Evolutionary conservation across 2,329 filamentous ascomycete genomes (phyloP).

Genomic region (Neonectria faginata): DNA sequence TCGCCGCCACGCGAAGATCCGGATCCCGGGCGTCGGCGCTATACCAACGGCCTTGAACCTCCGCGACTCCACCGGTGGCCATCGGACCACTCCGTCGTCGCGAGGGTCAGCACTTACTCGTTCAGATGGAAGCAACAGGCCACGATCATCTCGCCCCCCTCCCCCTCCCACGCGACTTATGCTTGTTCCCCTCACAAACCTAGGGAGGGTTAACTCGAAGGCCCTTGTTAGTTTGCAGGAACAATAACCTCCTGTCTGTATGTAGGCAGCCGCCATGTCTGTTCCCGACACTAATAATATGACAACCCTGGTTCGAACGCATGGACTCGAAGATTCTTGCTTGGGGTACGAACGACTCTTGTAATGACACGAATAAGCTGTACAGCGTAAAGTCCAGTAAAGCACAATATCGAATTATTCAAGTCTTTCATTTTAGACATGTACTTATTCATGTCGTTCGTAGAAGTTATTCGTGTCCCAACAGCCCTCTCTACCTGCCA

Average conservation of each 20-base stretch:
- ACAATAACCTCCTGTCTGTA: background rate
- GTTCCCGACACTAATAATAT: background rate
- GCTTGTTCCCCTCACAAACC: background rate
- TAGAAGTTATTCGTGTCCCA: no score
- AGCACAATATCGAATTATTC: no score
- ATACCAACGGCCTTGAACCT: constrained; percentile 22
- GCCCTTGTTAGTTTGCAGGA: background rate
- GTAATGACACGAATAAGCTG: no score
- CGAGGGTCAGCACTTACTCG: background rate
- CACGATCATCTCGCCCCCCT: background rate
- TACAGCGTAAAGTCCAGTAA: no score
- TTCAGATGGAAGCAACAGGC: constrained; percentile 4
- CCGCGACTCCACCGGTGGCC: constrained; percentile 11
- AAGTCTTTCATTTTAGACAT: no score
- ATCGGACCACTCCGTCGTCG: constrained; percentile 12
- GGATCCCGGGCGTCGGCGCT: constrained; percentile 9
- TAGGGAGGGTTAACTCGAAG: background rate
- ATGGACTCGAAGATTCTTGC: no score
- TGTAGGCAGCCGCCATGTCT: background rate
- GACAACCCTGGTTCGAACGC: background rate
- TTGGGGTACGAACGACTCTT: no score
- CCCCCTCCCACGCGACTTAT: constrained; percentile 11
- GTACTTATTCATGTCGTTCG: no score
- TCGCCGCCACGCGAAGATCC: background rate
- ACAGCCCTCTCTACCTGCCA: background rate